Evolutionary conservation across 208 protist species (phyloP), one percentile per base, ranked within the genome.

Genomic region (Herpetomonas samuelpessoai): DNA sequence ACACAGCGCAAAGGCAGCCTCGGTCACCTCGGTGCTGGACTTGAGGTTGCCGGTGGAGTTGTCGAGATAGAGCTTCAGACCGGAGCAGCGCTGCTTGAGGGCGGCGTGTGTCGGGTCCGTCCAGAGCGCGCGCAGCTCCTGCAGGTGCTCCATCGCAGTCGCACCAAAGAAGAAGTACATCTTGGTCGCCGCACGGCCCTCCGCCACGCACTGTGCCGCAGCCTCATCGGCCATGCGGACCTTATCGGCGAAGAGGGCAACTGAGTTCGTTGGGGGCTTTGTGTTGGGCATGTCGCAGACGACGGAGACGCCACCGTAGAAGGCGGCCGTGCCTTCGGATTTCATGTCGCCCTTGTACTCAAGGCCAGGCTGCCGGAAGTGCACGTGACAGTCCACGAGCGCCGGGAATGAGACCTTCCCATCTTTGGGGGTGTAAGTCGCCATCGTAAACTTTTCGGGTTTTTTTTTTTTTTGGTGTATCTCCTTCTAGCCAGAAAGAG

Each of bases 321-420:
- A 78, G 18, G 96, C 96, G n/a, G 94, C 85, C 18, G 72, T 77
- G n/a, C 86, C 86, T 66, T 96, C 86, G 57, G 70, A 82, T 19
- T 65, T 70, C 82, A 97, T 98, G 63, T 97, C 88, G 2, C 84
- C 96, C 74, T 98, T 98, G 70, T 96, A 73, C 57, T 90, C 87
- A 0, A 95, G 74, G 10, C 96, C 96, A 19, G 96, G 96, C 64
- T 98, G 93, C 28, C 94, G 79, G 55, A 98, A 85, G 77, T 97
- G 93, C 0, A 97, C 95, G 70, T 97, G 93, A 41, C 93, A 88
- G 79, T 98, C 96, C 35, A 98, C 88, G 9, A 98, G 77, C 44
- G 86, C 65, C 4, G 90, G 86, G 24, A 96, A 62, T 26, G 75
- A 65, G 48, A 83, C 56, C 19, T 68, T 47, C 19, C 44, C 69